These are phyloP conservation scores for Cryptomeria japonica DNA, from an alignment of 75 land plant species.

Conservation along the genomic window DNA sequence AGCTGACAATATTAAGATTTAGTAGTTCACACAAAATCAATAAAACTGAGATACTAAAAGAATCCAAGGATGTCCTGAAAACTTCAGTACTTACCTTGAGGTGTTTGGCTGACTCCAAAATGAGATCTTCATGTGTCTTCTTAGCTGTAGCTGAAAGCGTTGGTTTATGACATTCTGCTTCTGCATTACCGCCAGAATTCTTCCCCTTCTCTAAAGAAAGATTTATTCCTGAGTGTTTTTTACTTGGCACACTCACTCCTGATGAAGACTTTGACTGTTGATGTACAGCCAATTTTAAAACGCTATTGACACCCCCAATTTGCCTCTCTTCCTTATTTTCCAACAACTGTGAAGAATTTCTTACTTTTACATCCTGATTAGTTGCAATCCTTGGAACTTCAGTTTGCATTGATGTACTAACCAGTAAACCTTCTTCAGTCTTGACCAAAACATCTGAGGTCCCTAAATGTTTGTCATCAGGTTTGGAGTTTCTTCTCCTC, in stretches of 20 bases:
- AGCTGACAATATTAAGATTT: not conserved
- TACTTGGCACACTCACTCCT: slow-evolving; percentile 13
- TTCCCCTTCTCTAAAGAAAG: slow-evolving; percentile 19
- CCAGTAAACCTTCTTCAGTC: slow-evolving; percentile 17
- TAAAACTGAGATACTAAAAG: not conserved
- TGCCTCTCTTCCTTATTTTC: slow-evolving; percentile 10
- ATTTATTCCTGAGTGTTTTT: slow-evolving; percentile 20
- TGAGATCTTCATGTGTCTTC: slow-evolving; percentile 63
- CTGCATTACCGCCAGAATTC: slow-evolving; percentile 19
- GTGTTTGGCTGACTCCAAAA: slow-evolving; percentile 60
- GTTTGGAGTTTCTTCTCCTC: not conserved
- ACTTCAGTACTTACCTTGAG: slow-evolving; percentile 56
- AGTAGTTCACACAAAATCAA: not conserved
- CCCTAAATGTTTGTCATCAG: not conserved
- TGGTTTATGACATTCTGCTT: slow-evolving; percentile 22
- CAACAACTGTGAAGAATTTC: not conserved
- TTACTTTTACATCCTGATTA: slow-evolving; percentile 15
- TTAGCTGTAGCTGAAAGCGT: slow-evolving; percentile 24
- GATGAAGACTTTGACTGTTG: slow-evolving; percentile 2
- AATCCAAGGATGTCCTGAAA: not conserved
- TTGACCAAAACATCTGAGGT: slow-evolving; percentile 14
- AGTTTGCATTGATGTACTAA: slow-evolving; percentile 15
- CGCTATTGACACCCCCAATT: not conserved
- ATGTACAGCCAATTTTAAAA: not conserved
- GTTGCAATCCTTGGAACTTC: slow-evolving; percentile 10